phyloP scores from a whole-genome alignment of 768 basidiomycete genomes.

The Sarcomyxa edulis region DNA sequence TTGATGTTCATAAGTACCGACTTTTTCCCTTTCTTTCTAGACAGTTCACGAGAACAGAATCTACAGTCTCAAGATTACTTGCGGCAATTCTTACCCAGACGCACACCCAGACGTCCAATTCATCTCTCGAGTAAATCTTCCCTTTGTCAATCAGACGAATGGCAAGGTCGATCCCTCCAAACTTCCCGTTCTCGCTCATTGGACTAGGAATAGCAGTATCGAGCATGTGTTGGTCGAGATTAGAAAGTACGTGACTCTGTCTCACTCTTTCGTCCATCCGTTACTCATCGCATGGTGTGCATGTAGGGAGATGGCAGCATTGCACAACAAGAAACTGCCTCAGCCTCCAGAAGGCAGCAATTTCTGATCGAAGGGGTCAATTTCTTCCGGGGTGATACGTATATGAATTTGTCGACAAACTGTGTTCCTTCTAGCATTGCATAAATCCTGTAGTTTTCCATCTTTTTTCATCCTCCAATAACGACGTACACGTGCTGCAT shows the following conservation, averaged over 20 bases:
- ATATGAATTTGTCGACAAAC: no score
- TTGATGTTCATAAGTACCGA: constrained; percentile 7
- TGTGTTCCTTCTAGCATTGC: no score
- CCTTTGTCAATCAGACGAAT: constrained; percentile 72
- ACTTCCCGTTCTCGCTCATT: constrained; percentile 66
- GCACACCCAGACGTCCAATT: constrained; percentile 78
- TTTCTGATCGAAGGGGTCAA: constrained; percentile 39
- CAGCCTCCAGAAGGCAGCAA: constrained; percentile 88
- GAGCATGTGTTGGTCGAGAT: constrained; percentile 93
- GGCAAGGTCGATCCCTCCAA: constrained; percentile 77
- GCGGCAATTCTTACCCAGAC: constrained; percentile 75
- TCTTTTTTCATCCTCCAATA: no score
- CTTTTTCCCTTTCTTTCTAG: no score
- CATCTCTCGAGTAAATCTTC: constrained; percentile 86
- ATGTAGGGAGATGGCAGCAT: constrained; percentile 90
- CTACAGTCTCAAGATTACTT: constrained; percentile 90
- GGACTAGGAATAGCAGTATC: constrained; percentile 74
- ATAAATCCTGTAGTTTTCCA: no score
- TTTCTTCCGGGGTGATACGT: no score
- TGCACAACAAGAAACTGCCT: constrained; percentile 87
- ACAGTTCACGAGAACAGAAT: constrained; percentile 99
- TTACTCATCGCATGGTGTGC: background rate
- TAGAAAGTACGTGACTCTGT: constrained; percentile 58
- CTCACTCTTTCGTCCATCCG: background rate
- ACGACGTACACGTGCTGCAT: no score